Evolutionary conservation across 2,329 filamentous ascomycete species (phyloP), one percentile per base, ranked within the genome.

Genomic region (Scedosporium minutisporum): DNA sequence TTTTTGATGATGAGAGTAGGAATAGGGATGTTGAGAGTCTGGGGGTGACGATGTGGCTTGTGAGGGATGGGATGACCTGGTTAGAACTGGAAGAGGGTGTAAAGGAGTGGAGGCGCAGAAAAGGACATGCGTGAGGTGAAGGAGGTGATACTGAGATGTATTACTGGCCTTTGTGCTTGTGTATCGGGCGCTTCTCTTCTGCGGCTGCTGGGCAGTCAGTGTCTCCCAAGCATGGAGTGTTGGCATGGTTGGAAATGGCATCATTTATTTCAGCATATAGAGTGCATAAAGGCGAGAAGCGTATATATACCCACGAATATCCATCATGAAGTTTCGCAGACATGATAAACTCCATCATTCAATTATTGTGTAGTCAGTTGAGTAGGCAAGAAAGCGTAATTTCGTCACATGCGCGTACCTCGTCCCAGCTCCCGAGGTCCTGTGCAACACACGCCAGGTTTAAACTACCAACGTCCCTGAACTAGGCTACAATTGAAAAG

Each of bases 1-100:
- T 97, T 74, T 97, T 97, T 67, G 93, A 97, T 68, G 93, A 97
- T 69, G 93, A 97, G 82, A 80, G 82, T 61, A 78, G 93, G 65
- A 97, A 97, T 71, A 80, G 85, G 63, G 92, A 97, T 71, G 93
- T 96, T 0, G 85, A 87, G 76, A 77, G 71, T 27, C 70, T 97
- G 59, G 93, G 93, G 0, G 89, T 96, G 3, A 90, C 89, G 0
- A 96, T 97, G 85, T 86, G 86, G 71, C 76, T 97, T 59, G 88
- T 97, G 0, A 78, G 83, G 63, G 88, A 96, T 71, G 93, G 93
- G 0, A 85, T 96, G 62, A 87, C 83, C 2, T 87, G 85, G 76
- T 80, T 79, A 0, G 92, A 95, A 77, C 77, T 97, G 21, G 92
- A 96, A 74, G 82, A 80, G 64, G 93, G 93, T 0, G 85, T 97